These are phyloP conservation scores for Xerocomus minutiporus DNA, from an alignment of 1,284 basidiomycete genomes.

Conservation along the genomic window DNA sequence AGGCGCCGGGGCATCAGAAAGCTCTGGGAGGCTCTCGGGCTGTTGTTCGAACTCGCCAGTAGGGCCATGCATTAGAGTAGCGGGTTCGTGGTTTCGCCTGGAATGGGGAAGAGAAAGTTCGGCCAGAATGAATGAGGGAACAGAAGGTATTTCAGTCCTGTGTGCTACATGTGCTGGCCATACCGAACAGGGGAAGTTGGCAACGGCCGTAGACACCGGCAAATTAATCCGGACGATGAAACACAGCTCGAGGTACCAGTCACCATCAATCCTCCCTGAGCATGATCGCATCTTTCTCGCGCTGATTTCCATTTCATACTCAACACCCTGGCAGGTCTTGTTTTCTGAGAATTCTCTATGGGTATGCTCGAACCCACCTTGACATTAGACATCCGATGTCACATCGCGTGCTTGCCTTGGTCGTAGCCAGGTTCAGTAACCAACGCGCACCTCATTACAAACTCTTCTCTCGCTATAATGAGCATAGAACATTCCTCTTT, in stretches of 20 bases:
- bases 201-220: background rate
- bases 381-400: background rate
- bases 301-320: background rate
- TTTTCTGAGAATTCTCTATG: too few relatives aligned
- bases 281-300: background rate
- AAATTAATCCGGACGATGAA: background rate
- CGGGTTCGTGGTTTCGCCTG: constrained; percentile 3
- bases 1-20: constrained; percentile 28
- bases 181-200: constrained; percentile 10
- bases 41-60: constrained; percentile 1
- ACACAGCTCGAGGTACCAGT: background rate
- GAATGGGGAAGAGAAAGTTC: constrained; percentile 3
- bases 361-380: too few relatives aligned
- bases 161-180: constrained; percentile 13
- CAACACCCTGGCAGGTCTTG: too few relatives aligned
- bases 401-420: too few relatives aligned
- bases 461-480: too few relatives aligned
- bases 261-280: background rate
- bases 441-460: too few relatives aligned
- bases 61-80: background rate
- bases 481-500: too few relatives aligned
- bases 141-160: background rate
- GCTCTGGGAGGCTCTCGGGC: constrained; percentile 2
- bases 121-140: constrained; percentile 13
- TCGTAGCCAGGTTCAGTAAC: too few relatives aligned